Conservation (phyloP, 768 basidiomycete species). For the Pisolithus orientalis region DNA sequence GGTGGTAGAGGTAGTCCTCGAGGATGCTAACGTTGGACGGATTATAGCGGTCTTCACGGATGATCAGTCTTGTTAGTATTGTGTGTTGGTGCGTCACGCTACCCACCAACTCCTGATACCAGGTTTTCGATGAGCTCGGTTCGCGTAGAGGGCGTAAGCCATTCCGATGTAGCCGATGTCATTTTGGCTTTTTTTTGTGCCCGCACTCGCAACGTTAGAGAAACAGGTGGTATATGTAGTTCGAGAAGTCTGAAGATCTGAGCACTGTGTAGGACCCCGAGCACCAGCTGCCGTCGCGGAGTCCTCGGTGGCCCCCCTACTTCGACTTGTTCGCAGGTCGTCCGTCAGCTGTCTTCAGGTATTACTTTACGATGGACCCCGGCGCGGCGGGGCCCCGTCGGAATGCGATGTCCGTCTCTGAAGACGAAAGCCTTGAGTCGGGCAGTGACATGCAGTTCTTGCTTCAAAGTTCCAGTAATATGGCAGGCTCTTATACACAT, state of each 20-base stretch:
- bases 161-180: constrained; percentile 43
- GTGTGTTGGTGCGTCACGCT: neutral
- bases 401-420: neutral
- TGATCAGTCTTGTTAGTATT: constrained; percentile 67
- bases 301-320: too few species aligned
- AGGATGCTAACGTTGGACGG: constrained; percentile 89
- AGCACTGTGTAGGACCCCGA: neutral
- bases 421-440: neutral
- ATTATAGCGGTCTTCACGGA: constrained; percentile 88
- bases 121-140: constrained; percentile 87
- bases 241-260: constrained; percentile 5
- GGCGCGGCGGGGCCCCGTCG: neutral
- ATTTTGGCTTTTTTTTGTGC: constrained; percentile 13
- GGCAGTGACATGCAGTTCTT: neutral
- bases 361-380: neutral
- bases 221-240: neutral
- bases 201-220: neutral
- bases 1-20: constrained; percentile 95
- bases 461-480: neutral
- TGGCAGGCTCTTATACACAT: constrained; percentile 2
- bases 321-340: too few species aligned
- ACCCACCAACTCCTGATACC: constrained; percentile 83
- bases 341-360: too few species aligned
- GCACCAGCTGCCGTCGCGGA: neutral
- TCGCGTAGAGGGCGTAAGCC: constrained; percentile 71